Evolutionary conservation across 2,329 filamentous ascomycete genomes (phyloP).

Genomic region (Colletotrichum echinochloae): DNA sequence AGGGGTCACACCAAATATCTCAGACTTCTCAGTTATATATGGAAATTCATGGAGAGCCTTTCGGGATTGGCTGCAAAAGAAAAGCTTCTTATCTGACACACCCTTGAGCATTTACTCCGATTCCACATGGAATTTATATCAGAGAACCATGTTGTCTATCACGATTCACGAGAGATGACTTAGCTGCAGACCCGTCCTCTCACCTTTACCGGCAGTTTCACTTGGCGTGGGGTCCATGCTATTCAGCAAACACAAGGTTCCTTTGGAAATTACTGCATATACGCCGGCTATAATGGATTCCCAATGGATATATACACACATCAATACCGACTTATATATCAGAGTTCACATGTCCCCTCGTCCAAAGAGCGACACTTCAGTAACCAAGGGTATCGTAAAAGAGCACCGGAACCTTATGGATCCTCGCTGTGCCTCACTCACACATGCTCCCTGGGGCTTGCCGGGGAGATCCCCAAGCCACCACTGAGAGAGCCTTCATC

Average conservation of each 20-base stretch:
- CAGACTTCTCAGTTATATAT: not conserved
- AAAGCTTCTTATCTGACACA: constrained; percentile 14
- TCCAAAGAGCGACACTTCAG: not conserved
- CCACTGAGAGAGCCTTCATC: constrained; percentile 51
- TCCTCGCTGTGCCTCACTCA: constrained; percentile 40
- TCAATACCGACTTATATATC: not conserved
- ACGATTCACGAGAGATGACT: not conserved
- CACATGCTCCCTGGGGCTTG: constrained; percentile 55
- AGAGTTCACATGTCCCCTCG: not conserved
- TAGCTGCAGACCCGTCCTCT: not conserved
- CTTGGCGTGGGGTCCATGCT: not conserved
- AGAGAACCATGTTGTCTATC: not conserved
- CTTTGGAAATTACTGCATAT: not conserved
- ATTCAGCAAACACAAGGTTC: not conserved
- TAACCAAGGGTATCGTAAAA: constrained; percentile 40
- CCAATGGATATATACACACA: not conserved
- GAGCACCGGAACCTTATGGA: constrained; percentile 19
- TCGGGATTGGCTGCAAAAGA: constrained; percentile 5
- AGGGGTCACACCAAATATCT: not conserved
- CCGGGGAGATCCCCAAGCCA: constrained; percentile 51
- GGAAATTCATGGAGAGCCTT: not conserved
- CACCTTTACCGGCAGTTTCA: not conserved
- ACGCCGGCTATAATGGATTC: not conserved
- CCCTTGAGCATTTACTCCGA: not conserved
- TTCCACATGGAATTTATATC: constrained; percentile 9